Percentiles rank a stretch among this genome's conserved stretches.
Conservation (phyloP, 768 basidiomycete species). For the Cystofilobasidium bisporidii region DNA sequence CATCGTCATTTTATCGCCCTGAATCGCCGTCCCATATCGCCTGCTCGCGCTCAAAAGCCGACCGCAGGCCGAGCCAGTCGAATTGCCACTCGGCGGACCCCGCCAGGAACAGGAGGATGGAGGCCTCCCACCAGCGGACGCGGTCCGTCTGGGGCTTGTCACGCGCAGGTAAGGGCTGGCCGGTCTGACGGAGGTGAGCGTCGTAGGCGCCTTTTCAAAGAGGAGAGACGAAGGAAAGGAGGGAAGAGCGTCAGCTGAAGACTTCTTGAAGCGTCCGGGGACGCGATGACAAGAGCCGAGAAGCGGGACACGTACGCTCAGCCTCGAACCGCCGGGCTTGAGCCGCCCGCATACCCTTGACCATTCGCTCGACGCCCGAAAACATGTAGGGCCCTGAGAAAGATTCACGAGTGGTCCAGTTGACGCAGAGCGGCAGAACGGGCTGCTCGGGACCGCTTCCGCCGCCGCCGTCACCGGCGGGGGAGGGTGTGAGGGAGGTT, state of each 20-base stretch:
- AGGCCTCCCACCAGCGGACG: constrained; percentile 4
- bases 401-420: not conserved
- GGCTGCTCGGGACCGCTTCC: not conserved
- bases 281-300: too few relatives aligned
- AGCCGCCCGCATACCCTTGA: not conserved
- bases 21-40: too few relatives aligned
- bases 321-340: not conserved
- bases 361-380: not conserved
- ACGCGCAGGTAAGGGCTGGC: not conserved
- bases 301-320: not conserved
- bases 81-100: not conserved
- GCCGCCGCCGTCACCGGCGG: too few relatives aligned
- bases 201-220: not conserved
- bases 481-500: not conserved
- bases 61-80: not conserved
- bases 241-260: too few relatives aligned
- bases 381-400: constrained; percentile 2
- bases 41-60: too few relatives aligned
- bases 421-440: not conserved
- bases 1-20: too few relatives aligned
- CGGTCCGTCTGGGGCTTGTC: constrained; percentile 1
- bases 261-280: too few relatives aligned
- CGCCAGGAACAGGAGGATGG: not conserved
- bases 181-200: not conserved
- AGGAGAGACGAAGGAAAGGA: not conserved